A percentile compares a stretch with the other conserved stretches of the same genome.
Conservation (phyloP, 805 yeast species). For the Myxozyma neotropica region DNA sequence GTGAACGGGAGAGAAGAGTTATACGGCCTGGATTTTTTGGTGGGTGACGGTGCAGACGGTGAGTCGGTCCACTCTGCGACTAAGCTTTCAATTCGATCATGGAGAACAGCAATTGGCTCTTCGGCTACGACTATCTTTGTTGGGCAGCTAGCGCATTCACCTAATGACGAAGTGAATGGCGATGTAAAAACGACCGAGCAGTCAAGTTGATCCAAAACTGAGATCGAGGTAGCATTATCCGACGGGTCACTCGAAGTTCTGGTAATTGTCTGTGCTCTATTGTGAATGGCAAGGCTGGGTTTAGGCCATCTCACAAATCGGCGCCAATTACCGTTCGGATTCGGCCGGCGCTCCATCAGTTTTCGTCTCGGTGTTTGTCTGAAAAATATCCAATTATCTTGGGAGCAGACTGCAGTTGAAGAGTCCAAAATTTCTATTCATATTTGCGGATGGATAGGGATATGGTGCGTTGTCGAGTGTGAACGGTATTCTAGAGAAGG, state of each 20-base stretch:
- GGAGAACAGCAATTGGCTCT: not conserved
- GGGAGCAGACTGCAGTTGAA: no score
- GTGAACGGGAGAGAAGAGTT: not conserved
- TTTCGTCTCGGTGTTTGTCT: not conserved
- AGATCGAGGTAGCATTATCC: not conserved
- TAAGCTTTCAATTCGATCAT: not conserved
- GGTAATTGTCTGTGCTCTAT: conserved; percentile 2
- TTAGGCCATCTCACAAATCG: not conserved
- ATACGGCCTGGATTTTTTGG: not conserved
- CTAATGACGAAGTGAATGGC: not conserved
- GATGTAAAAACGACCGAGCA: not conserved
- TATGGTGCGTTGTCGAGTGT: no score
- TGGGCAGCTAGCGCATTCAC: not conserved
- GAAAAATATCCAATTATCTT: not conserved
- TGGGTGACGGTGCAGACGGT: not conserved
- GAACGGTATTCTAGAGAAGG: not conserved
- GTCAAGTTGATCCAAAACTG: not conserved
- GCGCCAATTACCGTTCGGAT: not conserved
- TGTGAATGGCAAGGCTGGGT: not conserved
- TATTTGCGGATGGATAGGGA: no score
- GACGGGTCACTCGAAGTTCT: conserved; percentile 1
- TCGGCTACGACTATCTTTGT: not conserved
- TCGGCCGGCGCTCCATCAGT: not conserved
- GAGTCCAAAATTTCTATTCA: no score
- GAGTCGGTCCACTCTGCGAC: not conserved